phyloP scores from a whole-genome alignment of 257 asterid genomes.

The Gardenia jasminoides region DNA sequence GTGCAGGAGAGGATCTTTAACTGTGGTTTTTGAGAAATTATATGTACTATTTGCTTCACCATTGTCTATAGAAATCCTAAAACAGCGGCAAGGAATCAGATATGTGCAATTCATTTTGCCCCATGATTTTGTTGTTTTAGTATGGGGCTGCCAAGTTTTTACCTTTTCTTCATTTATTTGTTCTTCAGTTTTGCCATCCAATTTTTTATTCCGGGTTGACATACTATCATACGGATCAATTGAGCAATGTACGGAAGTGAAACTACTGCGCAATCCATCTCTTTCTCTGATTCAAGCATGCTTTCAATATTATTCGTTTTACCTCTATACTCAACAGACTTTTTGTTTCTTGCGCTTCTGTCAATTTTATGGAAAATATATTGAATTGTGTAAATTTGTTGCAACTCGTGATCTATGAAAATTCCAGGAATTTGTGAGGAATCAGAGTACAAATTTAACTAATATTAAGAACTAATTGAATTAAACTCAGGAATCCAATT shows the following conservation, averaged over 20 bases:
- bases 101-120: not conserved
- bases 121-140: slow-evolving; percentile 11
- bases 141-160: not conserved
- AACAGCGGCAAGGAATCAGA: not conserved
- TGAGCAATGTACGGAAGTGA: not conserved
- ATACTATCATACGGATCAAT: not conserved
- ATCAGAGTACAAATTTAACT: no score
- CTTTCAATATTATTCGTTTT: not conserved
- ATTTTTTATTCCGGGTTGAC: slow-evolving; percentile 9
- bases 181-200: slow-evolving; percentile 4
- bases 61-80: not conserved
- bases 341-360: not conserved
- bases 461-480: no score
- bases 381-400: not conserved
- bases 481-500: no score
- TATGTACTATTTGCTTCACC: slow-evolving; percentile 5
- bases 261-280: not conserved
- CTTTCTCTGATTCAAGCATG: not conserved
- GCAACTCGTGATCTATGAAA: not conserved
- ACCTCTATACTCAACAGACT: not conserved
- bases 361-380: not conserved
- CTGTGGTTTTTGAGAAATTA: not conserved
- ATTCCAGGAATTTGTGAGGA: no score
- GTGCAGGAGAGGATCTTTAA: slow-evolving; percentile 10
- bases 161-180: not conserved